A percentile compares a stretch with the other conserved stretches of the same genome.
Evolutionary conservation across 2,329 filamentous ascomycete species (phyloP).

Genomic region (Fusarium pseudonygamai): DNA sequence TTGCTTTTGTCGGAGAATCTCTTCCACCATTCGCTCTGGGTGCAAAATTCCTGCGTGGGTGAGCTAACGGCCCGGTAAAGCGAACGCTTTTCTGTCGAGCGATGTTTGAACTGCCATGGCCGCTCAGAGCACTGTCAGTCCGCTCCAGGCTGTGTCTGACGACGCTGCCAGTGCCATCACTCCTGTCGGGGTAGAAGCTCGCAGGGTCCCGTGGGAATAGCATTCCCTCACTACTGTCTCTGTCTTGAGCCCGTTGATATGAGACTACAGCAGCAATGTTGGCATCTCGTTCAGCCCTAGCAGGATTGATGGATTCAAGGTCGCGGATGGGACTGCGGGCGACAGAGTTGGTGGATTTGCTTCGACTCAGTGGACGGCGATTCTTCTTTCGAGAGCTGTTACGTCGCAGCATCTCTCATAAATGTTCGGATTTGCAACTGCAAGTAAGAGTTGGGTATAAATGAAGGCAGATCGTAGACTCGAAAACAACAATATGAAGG

Average conservation of each 20-base stretch:
- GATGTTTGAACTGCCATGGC: constrained; percentile 29
- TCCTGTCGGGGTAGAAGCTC: constrained; percentile 27
- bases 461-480: background rate
- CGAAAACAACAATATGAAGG: background rate
- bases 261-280: constrained; percentile 70
- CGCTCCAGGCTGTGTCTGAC: constrained; percentile 21
- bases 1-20: constrained; percentile 10
- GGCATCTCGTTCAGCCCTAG: constrained; percentile 65
- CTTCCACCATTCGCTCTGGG: constrained; percentile 44
- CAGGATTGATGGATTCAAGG: constrained; percentile 60
- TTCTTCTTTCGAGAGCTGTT: constrained; percentile 57
- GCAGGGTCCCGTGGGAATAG: constrained; percentile 38
- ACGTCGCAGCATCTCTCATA: constrained; percentile 57
- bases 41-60: constrained; percentile 43
- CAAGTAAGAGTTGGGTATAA: background rate
- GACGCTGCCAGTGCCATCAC: constrained; percentile 34
- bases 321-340: constrained; percentile 50
- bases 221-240: constrained; percentile 38
- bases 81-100: constrained; percentile 65
- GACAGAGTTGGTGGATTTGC: constrained; percentile 63
- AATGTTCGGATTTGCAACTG: background rate
- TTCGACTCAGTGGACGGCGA: constrained; percentile 56
- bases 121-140: constrained; percentile 21
- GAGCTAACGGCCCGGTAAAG: constrained; percentile 54
- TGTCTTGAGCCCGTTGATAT: constrained; percentile 62